Evolutionary conservation across 495 filamentous ascomycete species (phyloP).

Genomic region (Neohortaea acidophila): DNA sequence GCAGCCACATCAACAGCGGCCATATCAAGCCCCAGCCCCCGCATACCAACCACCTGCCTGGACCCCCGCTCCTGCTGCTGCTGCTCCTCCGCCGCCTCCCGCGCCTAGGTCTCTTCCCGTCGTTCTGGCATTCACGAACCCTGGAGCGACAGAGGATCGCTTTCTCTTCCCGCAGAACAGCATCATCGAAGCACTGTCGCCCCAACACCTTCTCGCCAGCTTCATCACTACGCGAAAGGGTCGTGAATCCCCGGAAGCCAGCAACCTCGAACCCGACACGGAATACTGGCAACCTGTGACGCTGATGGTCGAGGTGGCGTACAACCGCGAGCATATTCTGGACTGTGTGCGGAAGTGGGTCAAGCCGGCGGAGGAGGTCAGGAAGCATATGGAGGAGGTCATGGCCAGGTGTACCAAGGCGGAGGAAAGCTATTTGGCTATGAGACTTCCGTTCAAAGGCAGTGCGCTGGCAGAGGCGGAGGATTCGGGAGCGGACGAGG

Average conservation of each 20-base stretch:
- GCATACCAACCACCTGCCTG: conserved; percentile 6
- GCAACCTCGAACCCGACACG: conserved; percentile 28
- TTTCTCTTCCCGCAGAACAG: conserved; percentile 79
- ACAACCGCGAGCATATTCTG: conserved; percentile 45
- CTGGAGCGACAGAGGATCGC: conserved; percentile 58
- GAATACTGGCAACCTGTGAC: conserved; percentile 91
- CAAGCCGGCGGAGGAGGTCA: conserved; percentile 60
- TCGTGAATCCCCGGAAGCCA: conserved; percentile 5
- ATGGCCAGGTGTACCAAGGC: conserved; percentile 27
- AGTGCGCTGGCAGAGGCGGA: conserved; percentile 2
- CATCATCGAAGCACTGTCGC: conserved; percentile 55
- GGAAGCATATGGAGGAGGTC: conserved; percentile 44
- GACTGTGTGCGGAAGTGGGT: conserved; percentile 67
- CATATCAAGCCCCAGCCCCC: conserved; percentile 4
- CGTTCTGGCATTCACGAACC: conserved; percentile 73
- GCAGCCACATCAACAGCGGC: conserved; percentile 9
- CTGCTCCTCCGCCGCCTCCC: conserved; percentile 28
- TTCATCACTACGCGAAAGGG: conserved; percentile 44
- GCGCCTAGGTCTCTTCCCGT: conserved; percentile 45
- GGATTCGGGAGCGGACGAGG: conserved; percentile 1
- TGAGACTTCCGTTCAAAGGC: conserved; percentile 22
- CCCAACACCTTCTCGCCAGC: conserved; percentile 39
- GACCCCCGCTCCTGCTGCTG: conserved; percentile 4
- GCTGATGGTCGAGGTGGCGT: conserved; percentile 45
- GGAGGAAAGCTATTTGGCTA: conserved; percentile 21